Conservation (phyloP, 768 basidiomycete species). For the Mycena crocata region DNA sequence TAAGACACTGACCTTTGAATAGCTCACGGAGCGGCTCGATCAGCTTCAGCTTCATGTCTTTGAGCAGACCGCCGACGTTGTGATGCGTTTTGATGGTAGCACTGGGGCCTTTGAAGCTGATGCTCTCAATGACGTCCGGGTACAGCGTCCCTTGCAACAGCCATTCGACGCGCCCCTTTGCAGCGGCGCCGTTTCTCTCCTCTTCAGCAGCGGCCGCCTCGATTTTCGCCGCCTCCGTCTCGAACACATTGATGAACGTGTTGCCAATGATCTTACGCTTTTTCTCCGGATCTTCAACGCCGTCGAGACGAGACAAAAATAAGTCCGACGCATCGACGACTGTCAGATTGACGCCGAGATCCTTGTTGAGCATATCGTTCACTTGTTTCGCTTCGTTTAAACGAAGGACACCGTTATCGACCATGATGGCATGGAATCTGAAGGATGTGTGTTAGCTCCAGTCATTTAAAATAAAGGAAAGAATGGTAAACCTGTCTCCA, state of each 20-base stretch:
- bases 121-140: constrained; percentile 99
- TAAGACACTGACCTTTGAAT: constrained; percentile 86
- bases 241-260: constrained; percentile 98
- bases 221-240: constrained; percentile 91
- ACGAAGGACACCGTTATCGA: constrained; percentile 97
- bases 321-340: constrained; percentile 96
- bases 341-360: constrained; percentile 96
- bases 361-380: constrained; percentile 89
- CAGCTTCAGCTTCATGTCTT: constrained; percentile 98
- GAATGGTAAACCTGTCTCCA: constrained; percentile 80
- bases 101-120: constrained; percentile 98
- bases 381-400: constrained; percentile 93
- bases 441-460: background rate
- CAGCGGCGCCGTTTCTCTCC: constrained; percentile 70
- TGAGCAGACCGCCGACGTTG: constrained; percentile 95
- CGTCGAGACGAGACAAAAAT: constrained; percentile 90
- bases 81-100: constrained; percentile 99
- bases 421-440: constrained; percentile 99
- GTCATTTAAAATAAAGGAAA: background rate
- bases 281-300: constrained; percentile 94
- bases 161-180: constrained; percentile 96
- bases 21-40: constrained; percentile 97
- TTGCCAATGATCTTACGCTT: constrained; percentile 99
- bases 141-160: constrained; percentile 97
- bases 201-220: constrained; percentile 86